Evolutionary conservation across 192 early-diverging fungal species (phyloP), one percentile per base, ranked within the genome.

Genomic region (Rhizophagus prolifer): DNA sequence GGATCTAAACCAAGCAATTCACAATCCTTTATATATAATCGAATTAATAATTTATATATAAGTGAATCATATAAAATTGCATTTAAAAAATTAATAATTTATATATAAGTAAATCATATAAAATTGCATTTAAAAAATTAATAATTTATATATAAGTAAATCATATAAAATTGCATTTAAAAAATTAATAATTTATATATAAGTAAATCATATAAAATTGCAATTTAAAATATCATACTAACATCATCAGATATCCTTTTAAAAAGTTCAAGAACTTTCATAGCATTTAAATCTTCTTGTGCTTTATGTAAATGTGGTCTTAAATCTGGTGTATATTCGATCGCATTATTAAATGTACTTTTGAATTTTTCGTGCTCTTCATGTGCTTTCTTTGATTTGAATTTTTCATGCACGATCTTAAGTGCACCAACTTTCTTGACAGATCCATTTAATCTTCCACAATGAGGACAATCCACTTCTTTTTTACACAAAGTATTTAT

Each of bases 351-450:
- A 79, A 98, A 94, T 7, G 95, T 88, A 41, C 82, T 84, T 63
- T 91, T 87, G 79, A 91, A 96, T 74, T 87, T 82, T 8, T 87
- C 89, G 34, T 85, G 83, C 75, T 95, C 95, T 1, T 89, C 90
- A 0, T 88, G 88, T 13, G 91, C 92, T 75, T 89, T 86, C 82
- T 94, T 96, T 76, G 92, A 84, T 76, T 93, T 89, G 81, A 86
- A 98, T 79, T 95, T 95, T 78, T 99, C 98, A 83, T 98, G 98
- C 4, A 97, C 87, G 68, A 98, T 91, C 83, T 97, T 98, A 30
- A 98, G 83, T 10, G 95, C 94, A 0, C 95, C 95, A 13, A 94
- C 96, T 82, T 98, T 98, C 81, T 98, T 98, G 1, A 98, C 95
- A 23, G 91, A 90, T 25, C 94, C 95, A 80, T 98, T 98, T 54